Conservation (phyloP, 257 asterid species). For the Nicotiana tabacum region DNA sequence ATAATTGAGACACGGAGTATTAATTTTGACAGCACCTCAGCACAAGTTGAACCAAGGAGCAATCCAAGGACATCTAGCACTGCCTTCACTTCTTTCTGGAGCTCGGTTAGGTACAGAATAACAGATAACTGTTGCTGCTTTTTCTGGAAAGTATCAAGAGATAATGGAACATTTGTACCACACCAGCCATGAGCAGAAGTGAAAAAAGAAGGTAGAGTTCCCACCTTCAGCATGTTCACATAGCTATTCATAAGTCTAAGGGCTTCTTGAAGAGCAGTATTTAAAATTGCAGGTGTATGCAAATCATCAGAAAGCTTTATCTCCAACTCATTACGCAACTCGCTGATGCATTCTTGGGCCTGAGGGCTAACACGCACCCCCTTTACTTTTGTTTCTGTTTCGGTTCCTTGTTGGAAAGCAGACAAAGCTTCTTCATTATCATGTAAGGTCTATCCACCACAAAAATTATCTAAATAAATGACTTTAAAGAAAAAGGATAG, state of each 20-base stretch:
- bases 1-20: not conserved
- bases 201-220: not conserved
- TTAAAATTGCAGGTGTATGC: constrained; percentile 64
- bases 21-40: constrained; percentile 14
- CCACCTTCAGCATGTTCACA: not conserved
- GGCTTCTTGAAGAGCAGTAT: constrained; percentile 53
- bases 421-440: constrained; percentile 46
- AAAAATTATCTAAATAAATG: constrained; percentile 7
- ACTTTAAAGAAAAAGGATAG: not conserved
- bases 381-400: constrained; percentile 23
- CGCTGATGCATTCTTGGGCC: constrained; percentile 45
- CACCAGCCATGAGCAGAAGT: not conserved
- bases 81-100: not conserved
- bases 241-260: constrained; percentile 41
- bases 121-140: not conserved
- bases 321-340: constrained; percentile 54
- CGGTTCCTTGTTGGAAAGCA: constrained; percentile 29
- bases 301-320: constrained; percentile 63
- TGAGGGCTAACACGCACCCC: constrained; percentile 31
- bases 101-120: no score
- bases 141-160: constrained; percentile 17
- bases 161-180: not conserved
- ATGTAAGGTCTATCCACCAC: constrained; percentile 52
- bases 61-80: not conserved
- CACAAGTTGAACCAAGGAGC: not conserved